Percentiles rank a stretch among this genome's conserved stretches.
Evolutionary conservation across 2,329 filamentous ascomycete genomes (phyloP).

Genomic region (Pyricularia sp.): DNA sequence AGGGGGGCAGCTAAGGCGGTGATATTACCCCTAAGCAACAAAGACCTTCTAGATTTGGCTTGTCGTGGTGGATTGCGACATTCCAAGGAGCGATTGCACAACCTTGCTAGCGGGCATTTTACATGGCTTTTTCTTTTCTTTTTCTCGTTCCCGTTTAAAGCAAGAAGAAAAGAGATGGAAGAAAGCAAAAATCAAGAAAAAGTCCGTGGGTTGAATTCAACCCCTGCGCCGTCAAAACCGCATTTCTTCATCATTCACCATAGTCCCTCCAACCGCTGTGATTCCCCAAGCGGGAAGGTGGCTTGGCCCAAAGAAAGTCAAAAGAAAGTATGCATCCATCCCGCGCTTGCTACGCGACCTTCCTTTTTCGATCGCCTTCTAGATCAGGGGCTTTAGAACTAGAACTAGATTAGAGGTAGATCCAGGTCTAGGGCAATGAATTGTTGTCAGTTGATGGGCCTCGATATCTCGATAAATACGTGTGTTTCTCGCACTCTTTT

Average conservation of each 20-base stretch:
- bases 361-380: background rate
- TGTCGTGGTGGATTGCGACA: background rate
- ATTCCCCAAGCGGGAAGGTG: slow-evolving; percentile 1
- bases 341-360: background rate
- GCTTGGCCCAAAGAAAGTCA: background rate
- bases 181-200: no score
- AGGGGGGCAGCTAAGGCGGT: background rate
- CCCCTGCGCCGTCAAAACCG: no score
- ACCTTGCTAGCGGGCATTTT: background rate
- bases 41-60: background rate
- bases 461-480: background rate
- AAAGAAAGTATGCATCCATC: background rate
- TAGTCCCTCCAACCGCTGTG: background rate
- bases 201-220: background rate
- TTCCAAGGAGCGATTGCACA: background rate
- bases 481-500: background rate
- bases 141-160: background rate
- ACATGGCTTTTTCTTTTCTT: background rate
- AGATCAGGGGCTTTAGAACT: no score
- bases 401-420: no score
- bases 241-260: no score
- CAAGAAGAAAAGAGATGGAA: background rate
- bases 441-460: no score
- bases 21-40: background rate
- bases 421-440: no score